Evolutionary conservation across 306 rosid genomes (phyloP), one percentile per base, ranked within the genome.

Genomic region (Sphenostylis stenocarpa): DNA sequence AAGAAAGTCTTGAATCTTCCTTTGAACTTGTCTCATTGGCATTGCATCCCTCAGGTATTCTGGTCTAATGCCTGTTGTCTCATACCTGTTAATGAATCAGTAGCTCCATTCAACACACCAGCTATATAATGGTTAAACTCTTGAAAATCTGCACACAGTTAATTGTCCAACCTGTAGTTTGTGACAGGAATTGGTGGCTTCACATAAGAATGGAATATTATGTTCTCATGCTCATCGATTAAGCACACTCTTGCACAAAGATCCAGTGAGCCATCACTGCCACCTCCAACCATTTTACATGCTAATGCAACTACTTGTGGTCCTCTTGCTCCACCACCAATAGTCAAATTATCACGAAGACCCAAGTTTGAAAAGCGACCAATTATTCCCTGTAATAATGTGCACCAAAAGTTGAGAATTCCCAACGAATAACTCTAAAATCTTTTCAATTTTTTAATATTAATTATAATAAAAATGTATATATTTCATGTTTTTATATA

Each of bases 201-300:
- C 72, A 96, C 97, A 80, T 89, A 91, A 74, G 93, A 72, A 56
- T 92, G 92, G 82, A 96, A 91, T 65, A 96, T 85, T 47, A 96
- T 83, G 81, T 88, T 96, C 61, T 96, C 99, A 5, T 60, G 58
- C 52, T 92, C 96, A 79, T 96, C 98, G 29, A 80, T 84, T 61
- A 96, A 83, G 89, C 98, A 96, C 34, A 96, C 84, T 87, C 93
- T 88, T 49, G 88, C 99, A 78, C 98, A 92, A 1, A 96, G 74
- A 77, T 96, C 98, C 0, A 96, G 66, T 56, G 97, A 88, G 16
- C 97, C 97, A 81, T 92, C 99, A 41, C 90, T 79, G 78, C 99
- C 97, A 7, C 97, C 99, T 2, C 98, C 99, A 29, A 96, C 98
- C 96, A 89, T 90, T 80, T 89, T 96, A 87, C 99, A 92, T 77